These are phyloP conservation scores for Colletotrichum sp. DNA, from an alignment of 2,329 filamentous ascomycete genomes.

Conservation along the genomic window DNA sequence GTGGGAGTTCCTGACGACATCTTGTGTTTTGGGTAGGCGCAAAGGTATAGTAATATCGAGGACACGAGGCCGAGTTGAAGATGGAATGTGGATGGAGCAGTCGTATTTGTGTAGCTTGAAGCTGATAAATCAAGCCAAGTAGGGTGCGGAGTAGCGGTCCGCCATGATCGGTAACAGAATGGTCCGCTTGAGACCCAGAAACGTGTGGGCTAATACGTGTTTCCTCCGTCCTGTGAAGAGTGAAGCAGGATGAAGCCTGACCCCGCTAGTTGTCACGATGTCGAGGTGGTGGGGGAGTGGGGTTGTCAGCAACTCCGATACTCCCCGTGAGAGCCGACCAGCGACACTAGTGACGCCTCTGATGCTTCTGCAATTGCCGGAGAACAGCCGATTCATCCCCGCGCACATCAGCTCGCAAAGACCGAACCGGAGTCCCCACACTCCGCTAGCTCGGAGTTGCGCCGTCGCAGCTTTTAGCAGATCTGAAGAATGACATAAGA, in stretches of 20 bases:
- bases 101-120: not conserved
- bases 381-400: not conserved
- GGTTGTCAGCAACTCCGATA: not conserved
- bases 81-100: not conserved
- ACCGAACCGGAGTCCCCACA: not conserved
- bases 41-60: not conserved
- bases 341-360: not conserved
- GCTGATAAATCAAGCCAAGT: not conserved
- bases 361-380: not conserved
- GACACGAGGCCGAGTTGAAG: not conserved
- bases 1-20: slow-evolving; percentile 20
- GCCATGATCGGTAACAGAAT: not conserved
- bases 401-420: not conserved
- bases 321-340: not conserved
- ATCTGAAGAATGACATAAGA: too few species aligned
- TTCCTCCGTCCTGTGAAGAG: not conserved
- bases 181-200: not conserved
- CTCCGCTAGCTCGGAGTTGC: not conserved
- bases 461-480: not conserved
- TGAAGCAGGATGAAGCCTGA: not conserved
- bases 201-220: not conserved
- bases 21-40: not conserved
- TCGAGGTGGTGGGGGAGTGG: not conserved
- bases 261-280: not conserved
- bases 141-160: not conserved